Evolutionary conservation across 2,329 filamentous ascomycete species (phyloP).

Genomic region (Diaporthe vaccinii): DNA sequence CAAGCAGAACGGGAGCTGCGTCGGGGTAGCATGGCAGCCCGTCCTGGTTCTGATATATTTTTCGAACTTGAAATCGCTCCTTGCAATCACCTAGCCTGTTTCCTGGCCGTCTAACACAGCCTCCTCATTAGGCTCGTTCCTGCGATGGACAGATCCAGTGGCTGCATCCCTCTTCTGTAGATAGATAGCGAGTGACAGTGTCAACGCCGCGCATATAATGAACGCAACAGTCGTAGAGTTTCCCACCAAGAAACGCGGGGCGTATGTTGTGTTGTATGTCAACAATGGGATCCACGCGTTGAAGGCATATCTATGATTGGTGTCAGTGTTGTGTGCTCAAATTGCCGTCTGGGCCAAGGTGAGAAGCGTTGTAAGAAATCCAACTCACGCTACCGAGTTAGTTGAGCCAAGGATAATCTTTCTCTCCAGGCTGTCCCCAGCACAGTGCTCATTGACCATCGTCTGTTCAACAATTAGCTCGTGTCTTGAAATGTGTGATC

Average conservation of each 20-base stretch:
- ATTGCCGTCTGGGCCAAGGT: neutral
- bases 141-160: neutral
- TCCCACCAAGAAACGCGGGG: constrained; percentile 45
- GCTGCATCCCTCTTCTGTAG: constrained; percentile 42
- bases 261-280: constrained; percentile 45
- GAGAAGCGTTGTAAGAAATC: neutral
- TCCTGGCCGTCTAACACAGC: neutral
- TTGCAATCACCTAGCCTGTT: neutral
- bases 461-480: constrained; percentile 37
- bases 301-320: constrained; percentile 43
- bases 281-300: constrained; percentile 47
- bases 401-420: constrained; percentile 46
- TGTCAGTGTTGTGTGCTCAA: neutral
- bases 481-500: too few relatives aligned
- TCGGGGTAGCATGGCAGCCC: too few relatives aligned
- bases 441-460: constrained; percentile 47
- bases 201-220: constrained; percentile 45
- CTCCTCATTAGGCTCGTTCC: neutral
- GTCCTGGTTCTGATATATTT: neutral
- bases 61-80: neutral
- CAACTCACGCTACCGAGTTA: constrained; percentile 44
- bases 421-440: constrained; percentile 43
- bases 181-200: constrained; percentile 43
- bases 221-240: constrained; percentile 45
- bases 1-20: neutral